These are phyloP conservation scores for Xanthoconium separans DNA, from an alignment of 1,284 basidiomycete species.

Conservation along the genomic window DNA sequence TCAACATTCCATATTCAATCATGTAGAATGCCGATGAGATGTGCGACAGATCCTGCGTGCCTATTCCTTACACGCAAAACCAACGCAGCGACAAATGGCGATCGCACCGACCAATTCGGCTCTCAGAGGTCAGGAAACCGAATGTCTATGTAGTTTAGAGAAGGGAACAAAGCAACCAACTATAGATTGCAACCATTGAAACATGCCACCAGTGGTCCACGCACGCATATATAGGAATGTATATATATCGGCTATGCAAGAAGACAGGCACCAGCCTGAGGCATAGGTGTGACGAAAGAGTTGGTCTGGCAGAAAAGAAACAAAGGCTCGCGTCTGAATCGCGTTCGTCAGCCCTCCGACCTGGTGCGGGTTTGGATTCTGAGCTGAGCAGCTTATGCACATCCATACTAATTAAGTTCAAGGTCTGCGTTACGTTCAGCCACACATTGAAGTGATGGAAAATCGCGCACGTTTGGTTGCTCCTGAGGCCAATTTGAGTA, in stretches of 20 bases:
- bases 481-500: constrained; percentile 3
- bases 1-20: too few species aligned
- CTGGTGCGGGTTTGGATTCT: constrained; percentile 66
- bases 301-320: background rate
- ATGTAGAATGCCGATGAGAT: too few species aligned
- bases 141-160: too few species aligned
- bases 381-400: background rate
- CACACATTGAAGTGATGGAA: background rate
- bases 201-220: constrained; percentile 49
- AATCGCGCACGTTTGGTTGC: background rate
- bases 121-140: too few species aligned
- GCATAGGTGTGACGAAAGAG: too few species aligned
- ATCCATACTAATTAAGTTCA: background rate
- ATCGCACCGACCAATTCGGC: too few species aligned
- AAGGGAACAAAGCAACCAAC: too few species aligned
- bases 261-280: constrained; percentile 49
- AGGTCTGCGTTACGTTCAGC: background rate
- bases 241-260: constrained; percentile 53
- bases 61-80: too few species aligned
- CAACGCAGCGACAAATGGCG: too few species aligned
- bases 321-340: constrained; percentile 49
- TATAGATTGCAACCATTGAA: too few species aligned
- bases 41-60: too few species aligned
- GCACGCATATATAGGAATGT: too few species aligned
- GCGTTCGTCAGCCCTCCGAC: constrained; percentile 36